Evolutionary conservation across 495 filamentous ascomycete genomes (phyloP).

Genomic region (Umbilicaria muhlenbergii): DNA sequence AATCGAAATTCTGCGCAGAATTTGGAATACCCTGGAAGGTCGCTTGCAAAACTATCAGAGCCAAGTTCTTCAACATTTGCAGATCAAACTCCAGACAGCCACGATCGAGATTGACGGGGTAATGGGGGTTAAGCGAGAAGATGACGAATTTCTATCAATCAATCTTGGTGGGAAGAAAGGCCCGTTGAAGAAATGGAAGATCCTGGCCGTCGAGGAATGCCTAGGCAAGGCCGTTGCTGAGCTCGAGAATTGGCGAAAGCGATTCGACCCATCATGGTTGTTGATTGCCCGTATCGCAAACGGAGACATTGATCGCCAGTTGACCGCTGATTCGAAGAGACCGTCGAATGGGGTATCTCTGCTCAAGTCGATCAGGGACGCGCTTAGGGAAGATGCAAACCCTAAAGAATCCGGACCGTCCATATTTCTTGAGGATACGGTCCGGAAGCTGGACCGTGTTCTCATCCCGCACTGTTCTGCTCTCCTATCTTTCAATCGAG

Average conservation of each 20-base stretch:
- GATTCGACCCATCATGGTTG: constrained; percentile 24
- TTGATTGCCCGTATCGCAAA: constrained; percentile 20
- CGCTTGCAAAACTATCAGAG: constrained; percentile 16
- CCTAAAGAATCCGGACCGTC: background rate
- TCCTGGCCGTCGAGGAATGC: background rate
- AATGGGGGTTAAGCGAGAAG: background rate
- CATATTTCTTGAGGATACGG: constrained; percentile 8
- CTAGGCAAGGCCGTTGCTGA: constrained; percentile 20
- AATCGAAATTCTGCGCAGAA: constrained; percentile 17
- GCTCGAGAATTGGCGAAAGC: constrained; percentile 25
- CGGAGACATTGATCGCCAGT: constrained; percentile 15
- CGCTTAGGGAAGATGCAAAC: constrained; percentile 2
- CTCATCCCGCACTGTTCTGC: constrained; percentile 1
- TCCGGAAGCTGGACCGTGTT: background rate
- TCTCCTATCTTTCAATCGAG: background rate
- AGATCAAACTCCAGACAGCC: constrained; percentile 15
- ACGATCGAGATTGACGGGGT: constrained; percentile 8
- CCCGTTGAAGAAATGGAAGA: background rate
- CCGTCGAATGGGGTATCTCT: background rate
- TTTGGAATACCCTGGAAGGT: constrained; percentile 19
- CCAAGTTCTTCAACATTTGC: constrained; percentile 17
- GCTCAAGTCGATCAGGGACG: background rate
- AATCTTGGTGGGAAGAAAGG: background rate
- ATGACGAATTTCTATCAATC: background rate
- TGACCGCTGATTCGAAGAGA: constrained; percentile 2